A percentile compares a stretch with the other conserved stretches of the same genome.
Conservation (phyloP, 176 grass and related monocot genomes). For the Bothriochloa decipiens region DNA sequence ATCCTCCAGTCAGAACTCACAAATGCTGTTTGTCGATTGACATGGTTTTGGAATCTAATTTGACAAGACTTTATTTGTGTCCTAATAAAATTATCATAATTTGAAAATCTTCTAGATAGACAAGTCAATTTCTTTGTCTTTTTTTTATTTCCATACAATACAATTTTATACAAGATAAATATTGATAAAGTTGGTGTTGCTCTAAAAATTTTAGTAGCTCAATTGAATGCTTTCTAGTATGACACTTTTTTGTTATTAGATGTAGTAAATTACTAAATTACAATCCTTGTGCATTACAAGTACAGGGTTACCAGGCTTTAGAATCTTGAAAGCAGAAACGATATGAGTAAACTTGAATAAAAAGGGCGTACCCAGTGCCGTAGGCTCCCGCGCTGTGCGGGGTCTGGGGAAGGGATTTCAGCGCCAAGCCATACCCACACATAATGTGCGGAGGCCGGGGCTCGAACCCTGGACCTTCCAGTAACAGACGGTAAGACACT, state of each 20-base stretch:
- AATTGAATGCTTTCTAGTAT: background rate
- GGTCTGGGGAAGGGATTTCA: no score
- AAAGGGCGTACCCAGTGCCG: no score
- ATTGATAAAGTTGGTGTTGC: background rate
- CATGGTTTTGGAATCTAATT: background rate
- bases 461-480: no score
- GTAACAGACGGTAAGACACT: no score
- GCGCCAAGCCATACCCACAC: no score
- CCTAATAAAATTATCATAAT: background rate
- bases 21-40: background rate
- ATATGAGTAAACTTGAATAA: background rate
- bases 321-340: conserved; percentile 18
- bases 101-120: background rate
- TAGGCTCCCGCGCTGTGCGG: no score
- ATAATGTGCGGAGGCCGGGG: no score
- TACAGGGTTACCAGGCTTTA: conserved; percentile 15
- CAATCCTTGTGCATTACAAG: background rate
- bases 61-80: background rate
- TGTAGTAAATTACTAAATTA: background rate
- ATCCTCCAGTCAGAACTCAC: background rate
- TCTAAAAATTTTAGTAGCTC: background rate
- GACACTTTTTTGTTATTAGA: background rate
- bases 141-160: background rate
- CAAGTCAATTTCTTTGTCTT: background rate
- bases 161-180: conserved; percentile 4